A percentile compares a stretch with the other conserved stretches of the same genome.
Evolutionary conservation across 495 filamentous ascomycete genomes (phyloP).

Genomic region (Annulohypoxylon nitens): DNA sequence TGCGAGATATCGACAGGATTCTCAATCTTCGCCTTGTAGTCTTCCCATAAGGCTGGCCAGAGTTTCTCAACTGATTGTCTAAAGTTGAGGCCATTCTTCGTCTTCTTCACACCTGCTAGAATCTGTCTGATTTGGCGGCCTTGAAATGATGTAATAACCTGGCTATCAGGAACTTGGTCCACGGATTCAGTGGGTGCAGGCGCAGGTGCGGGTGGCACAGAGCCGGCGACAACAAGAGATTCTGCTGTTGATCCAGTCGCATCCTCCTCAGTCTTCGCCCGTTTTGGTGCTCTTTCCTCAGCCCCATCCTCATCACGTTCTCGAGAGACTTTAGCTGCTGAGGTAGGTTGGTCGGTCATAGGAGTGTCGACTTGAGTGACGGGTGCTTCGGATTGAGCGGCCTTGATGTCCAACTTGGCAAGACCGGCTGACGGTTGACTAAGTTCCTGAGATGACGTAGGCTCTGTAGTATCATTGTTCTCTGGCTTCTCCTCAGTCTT

Average conservation of each 20-base stretch:
- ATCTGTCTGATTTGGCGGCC: constrained; percentile 61
- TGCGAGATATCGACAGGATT: constrained; percentile 85
- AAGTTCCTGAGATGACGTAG: constrained; percentile 46
- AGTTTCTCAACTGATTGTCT: constrained; percentile 73
- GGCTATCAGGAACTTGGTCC: constrained; percentile 47
- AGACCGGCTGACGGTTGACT: constrained; percentile 42
- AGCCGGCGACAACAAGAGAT: constrained; percentile 46
- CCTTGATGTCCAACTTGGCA: constrained; percentile 52
- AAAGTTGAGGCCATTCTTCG: constrained; percentile 79
- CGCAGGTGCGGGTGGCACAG: constrained; percentile 7
- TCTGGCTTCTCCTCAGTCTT: constrained; percentile 43
- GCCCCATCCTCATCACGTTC: constrained; percentile 78
- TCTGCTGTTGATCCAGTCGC: constrained; percentile 42
- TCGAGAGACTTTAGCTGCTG: constrained; percentile 68
- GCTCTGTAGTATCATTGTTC: constrained; percentile 40
- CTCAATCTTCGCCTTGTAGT: constrained; percentile 79
- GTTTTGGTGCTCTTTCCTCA: constrained; percentile 83
- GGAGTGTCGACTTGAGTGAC: constrained; percentile 51
- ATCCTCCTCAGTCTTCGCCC: constrained; percentile 73
- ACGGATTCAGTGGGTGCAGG: constrained; percentile 35
- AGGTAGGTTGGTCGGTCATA: constrained; percentile 51
- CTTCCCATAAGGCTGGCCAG: constrained; percentile 64
- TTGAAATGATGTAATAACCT: constrained; percentile 62
- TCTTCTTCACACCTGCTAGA: constrained; percentile 82
- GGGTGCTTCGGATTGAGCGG: constrained; percentile 39